Evolutionary conservation across 257 asterid genomes (phyloP).

Genomic region (Plectranthus barbatus): DNA sequence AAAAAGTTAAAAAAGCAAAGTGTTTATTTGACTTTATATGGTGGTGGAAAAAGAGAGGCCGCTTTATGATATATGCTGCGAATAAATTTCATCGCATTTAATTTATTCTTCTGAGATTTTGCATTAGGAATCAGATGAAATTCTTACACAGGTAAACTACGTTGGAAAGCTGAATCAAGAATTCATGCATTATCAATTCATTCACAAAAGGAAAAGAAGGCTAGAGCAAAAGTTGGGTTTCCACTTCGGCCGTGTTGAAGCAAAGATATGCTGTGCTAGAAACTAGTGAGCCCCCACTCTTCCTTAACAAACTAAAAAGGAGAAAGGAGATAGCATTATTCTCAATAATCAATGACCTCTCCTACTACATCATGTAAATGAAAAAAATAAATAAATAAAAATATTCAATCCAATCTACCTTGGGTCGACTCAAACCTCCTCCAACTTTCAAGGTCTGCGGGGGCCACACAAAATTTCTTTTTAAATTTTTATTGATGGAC

Average conservation of each 20-base stretch:
- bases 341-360: no score
- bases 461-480: no score
- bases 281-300: constrained; percentile 19
- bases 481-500: no score
- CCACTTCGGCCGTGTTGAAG: constrained; percentile 29
- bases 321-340: no score
- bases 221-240: constrained; percentile 33
- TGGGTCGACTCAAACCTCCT: no score
- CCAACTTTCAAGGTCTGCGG: no score
- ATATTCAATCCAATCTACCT: no score
- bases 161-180: constrained; percentile 17
- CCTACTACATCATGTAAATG: no score
- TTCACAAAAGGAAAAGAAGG: constrained; percentile 32
- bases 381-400: no score
- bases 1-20: constrained; percentile 23
- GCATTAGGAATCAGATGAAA: neutral
- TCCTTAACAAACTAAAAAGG: neutral
- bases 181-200: constrained; percentile 28
- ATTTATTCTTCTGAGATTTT: neutral
- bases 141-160: constrained; percentile 13
- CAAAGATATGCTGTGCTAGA: constrained; percentile 38
- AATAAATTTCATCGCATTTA: neutral
- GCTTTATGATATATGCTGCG: constrained; percentile 13
- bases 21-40: constrained; percentile 27
- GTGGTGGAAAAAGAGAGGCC: constrained; percentile 37